A percentile compares a stretch with the other conserved stretches of the same genome.
Evolutionary conservation across 495 filamentous ascomycete species (phyloP).

Genomic region (Neurospora tetraspora): DNA sequence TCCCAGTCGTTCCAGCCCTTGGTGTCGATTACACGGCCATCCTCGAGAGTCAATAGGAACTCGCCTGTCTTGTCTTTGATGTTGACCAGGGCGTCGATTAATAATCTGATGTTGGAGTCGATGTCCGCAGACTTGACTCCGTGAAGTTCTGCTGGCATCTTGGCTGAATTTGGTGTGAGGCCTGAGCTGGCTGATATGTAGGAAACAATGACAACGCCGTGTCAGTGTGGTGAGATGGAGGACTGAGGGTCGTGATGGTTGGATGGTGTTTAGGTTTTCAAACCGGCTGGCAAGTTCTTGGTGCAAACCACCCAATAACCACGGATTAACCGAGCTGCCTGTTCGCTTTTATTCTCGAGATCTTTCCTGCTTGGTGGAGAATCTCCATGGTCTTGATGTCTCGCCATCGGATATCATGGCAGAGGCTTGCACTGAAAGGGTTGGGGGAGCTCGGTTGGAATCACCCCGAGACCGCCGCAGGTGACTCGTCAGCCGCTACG

Average conservation of each 20-base stretch:
- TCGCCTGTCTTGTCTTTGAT: constrained; percentile 60
- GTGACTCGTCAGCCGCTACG: background rate
- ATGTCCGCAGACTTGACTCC: constrained; percentile 36
- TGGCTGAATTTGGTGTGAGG: background rate
- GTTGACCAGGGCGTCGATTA: constrained; percentile 59
- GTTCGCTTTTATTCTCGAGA: background rate
- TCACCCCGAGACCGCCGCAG: background rate
- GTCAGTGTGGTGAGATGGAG: background rate
- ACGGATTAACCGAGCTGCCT: background rate
- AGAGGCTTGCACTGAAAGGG: background rate
- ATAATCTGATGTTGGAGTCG: constrained; percentile 45
- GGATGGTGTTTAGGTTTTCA: background rate
- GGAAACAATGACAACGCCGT: background rate
- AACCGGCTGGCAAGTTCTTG: background rate
- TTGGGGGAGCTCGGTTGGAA: background rate
- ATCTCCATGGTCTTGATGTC: background rate
- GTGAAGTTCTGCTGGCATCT: constrained; percentile 30
- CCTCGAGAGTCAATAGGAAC: constrained; percentile 54
- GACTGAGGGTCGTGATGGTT: background rate
- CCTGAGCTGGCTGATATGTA: background rate
- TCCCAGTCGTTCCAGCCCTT: constrained; percentile 74
- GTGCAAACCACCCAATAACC: background rate
- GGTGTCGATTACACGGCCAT: constrained; percentile 67
- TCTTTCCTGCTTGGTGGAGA: background rate
- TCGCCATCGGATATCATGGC: background rate